Conservation (phyloP, 176 grass and related monocot genomes). For the Carex pumila region DNA sequence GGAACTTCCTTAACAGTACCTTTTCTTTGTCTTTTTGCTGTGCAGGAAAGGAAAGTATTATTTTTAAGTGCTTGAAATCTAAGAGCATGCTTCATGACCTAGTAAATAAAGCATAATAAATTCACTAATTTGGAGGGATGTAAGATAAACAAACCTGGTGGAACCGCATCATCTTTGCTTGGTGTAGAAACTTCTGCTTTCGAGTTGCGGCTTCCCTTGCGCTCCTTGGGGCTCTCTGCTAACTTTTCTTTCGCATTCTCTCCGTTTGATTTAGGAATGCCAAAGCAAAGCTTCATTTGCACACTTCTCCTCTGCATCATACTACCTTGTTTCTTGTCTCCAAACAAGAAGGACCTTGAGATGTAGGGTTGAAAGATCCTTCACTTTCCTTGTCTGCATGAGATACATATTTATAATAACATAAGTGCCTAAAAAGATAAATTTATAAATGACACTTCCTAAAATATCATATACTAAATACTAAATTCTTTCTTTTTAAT, state of each 20-base stretch:
- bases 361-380: no score
- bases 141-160: slow-evolving; percentile 31
- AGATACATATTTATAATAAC: no score
- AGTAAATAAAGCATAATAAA: not conserved
- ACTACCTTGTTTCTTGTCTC: no score
- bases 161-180: slow-evolving; percentile 35
- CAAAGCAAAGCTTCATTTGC: slow-evolving; percentile 6
- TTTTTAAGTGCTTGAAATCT: not conserved
- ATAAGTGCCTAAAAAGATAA: no score
- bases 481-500: no score
- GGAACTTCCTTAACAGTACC: slow-evolving; percentile 31
- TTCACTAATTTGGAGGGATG: not conserved
- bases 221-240: not conserved
- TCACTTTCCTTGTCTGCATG: no score
- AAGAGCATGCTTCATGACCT: not conserved
- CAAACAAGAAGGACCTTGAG: no score
- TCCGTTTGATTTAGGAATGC: not conserved
- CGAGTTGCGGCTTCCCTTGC: not conserved
- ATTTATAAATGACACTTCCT: no score
- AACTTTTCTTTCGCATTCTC: not conserved
- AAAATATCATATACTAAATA: no score
- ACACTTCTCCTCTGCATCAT: not conserved
- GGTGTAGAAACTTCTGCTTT: not conserved
- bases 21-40: slow-evolving; percentile 48
- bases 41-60: slow-evolving; percentile 12